Evolutionary conservation across 1,284 basidiomycete species (phyloP).

Genomic region (Rhizoctonia solani): DNA sequence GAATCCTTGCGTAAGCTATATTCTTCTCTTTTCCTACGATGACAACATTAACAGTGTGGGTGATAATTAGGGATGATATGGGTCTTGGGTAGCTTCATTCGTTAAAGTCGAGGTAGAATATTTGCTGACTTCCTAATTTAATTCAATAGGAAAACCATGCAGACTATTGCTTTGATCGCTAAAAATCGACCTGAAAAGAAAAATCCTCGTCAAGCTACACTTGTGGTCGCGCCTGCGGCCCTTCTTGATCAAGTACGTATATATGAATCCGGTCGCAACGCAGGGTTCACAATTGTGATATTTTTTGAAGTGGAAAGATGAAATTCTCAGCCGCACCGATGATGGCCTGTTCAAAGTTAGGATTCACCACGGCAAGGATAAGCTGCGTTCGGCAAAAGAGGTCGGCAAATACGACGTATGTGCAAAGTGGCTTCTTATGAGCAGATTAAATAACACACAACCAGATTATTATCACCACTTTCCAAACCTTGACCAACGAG

Average conservation of each 20-base stretch:
- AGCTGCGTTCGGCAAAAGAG: conserved; percentile 54
- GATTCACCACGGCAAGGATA: conserved; percentile 68
- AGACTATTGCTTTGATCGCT: conserved; percentile 43
- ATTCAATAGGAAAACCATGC: conserved; percentile 42
- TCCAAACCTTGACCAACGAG: conserved; percentile 63
- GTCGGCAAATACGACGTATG: conserved; percentile 60
- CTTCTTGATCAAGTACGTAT: conserved; percentile 60
- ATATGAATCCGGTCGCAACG: not conserved
- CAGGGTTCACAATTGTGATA: not conserved
- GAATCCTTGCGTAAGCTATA: conserved; percentile 49
- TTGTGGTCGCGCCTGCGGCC: conserved; percentile 71
- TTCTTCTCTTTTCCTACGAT: conserved; percentile 8
- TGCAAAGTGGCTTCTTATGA: conserved; percentile 15
- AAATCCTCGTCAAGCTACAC: conserved; percentile 53
- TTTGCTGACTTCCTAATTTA: not conserved
- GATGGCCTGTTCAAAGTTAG: conserved; percentile 60
- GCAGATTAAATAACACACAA: not conserved
- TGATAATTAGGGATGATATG: conserved; percentile 41
- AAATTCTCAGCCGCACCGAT: conserved; percentile 65
- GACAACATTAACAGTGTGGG: not conserved
- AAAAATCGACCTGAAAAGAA: conserved; percentile 47
- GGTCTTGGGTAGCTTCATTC: conserved; percentile 39
- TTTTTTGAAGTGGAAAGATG: conserved; percentile 64
- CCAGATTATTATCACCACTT: conserved; percentile 66
- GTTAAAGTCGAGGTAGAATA: not conserved